These are phyloP conservation scores for Pleurozium schreberi DNA, from an alignment of 225 moss, liverwort and hornwort species.

Conservation along the genomic window DNA sequence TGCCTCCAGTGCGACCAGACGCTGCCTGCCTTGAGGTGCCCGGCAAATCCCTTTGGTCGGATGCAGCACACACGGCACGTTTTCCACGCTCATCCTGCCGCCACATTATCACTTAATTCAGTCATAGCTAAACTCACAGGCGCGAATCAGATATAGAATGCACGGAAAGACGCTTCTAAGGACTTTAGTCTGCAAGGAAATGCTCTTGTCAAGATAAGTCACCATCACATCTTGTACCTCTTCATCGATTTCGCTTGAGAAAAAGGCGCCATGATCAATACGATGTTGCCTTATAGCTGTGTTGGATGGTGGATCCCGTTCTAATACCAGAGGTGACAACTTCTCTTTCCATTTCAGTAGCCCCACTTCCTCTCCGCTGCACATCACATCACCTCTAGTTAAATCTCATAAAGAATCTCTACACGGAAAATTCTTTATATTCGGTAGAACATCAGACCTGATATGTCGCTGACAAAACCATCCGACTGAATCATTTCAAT, in stretches of 20 bases:
- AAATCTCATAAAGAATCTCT: neutral
- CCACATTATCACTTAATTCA: constrained; percentile 3
- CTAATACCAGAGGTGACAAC: neutral
- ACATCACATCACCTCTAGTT: neutral
- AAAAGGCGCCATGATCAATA: neutral
- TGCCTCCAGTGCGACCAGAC: constrained; percentile 1
- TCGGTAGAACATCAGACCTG: neutral
- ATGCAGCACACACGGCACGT: neutral
- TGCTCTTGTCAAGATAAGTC: neutral
- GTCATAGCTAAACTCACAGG: neutral
- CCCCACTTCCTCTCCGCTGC: constrained; percentile 70
- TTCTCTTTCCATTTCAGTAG: constrained; percentile 49
- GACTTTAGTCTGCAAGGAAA: neutral
- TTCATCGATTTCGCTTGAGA: neutral
- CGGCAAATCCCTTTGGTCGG: neutral
- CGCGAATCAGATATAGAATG: neutral
- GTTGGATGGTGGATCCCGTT: constrained; percentile 6
- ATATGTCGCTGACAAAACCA: neutral
- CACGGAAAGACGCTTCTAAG: neutral
- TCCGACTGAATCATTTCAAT: neutral
- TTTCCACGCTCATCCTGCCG: constrained; percentile 13
- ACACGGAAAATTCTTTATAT: neutral
- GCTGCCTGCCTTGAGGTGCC: constrained; percentile 9
- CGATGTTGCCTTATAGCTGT: neutral
- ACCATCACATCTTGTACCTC: neutral